Evolutionary conservation across 2,329 filamentous ascomycete species (phyloP), one percentile per base, ranked within the genome.

Genomic region (Neopestalotiopsis rosae): DNA sequence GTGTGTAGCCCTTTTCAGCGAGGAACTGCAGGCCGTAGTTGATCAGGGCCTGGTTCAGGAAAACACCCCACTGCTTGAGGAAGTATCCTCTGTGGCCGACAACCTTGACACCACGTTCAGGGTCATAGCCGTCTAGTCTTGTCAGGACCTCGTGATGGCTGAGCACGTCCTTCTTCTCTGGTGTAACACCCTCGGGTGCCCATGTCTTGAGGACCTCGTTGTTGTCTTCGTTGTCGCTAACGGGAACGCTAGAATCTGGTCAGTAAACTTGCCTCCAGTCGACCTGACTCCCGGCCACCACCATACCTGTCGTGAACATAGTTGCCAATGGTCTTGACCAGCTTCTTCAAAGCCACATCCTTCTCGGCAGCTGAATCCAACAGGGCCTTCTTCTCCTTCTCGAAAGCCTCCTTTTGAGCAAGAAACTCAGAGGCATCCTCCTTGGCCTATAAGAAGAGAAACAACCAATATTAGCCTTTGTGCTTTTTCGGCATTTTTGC

Each of bases 81-180:
- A 95, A 98, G 84, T 98, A 98, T 52, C 95, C 95, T 75, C 95
- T 89, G 82, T 98, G 95, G 66, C 96, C 95, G 59, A 97, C 95
- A 72, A 98, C 89, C 86, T 98, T 98, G 72, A 94, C 93, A 73
- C 94, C 94, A 72, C 96, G 91, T 78, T 97, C 94, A 1, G 94
- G 92, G 79, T 98, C 96, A 79, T 97, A 98, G 67, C 95, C 95
- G 75, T 96, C 94, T 71, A 98, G 84, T 74, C 94, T 89, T 69
- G 91, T 90, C 70, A 98, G 89, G 67, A 99, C 94, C 79, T 98
- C 95, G 81, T 99, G 96, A 81, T 99, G 96, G 65, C 95, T 97
- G 71, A 98, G 91, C 71, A 88, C 85, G 69, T 92, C 87, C 75
- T 90, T 89, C 86, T 95, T 95, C 82, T 94, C 90, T 63, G 93